Conservation (phyloP, 371 early-diverging fungal species). For the Saksenaea vasiformis region DNA sequence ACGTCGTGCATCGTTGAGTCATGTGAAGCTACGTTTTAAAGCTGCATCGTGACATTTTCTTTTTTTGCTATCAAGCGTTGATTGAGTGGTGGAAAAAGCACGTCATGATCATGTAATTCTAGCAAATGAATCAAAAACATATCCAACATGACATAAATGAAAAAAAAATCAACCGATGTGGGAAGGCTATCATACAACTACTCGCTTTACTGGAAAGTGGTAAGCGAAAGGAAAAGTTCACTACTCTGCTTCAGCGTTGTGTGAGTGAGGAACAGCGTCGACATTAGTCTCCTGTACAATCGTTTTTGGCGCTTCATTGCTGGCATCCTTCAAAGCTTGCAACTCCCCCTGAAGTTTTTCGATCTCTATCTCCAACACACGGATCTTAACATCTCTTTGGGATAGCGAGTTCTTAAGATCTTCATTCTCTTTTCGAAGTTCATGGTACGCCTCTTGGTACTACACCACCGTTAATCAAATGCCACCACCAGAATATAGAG, state of each 20-base stretch:
- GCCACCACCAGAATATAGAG: neutral
- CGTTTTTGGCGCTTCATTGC: neutral
- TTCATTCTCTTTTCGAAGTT: conserved; percentile 80
- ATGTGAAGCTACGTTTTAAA: too few species aligned
- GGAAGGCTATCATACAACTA: neutral
- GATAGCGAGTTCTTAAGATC: conserved; percentile 78
- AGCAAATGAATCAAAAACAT: too few species aligned
- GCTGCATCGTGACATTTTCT: too few species aligned
- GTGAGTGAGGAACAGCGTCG: neutral
- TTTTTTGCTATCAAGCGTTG: too few species aligned
- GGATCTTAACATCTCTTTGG: conserved; percentile 78
- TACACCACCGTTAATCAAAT: conserved; percentile 22
- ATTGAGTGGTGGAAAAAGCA: too few species aligned
- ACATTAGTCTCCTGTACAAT: neutral
- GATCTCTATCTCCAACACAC: conserved; percentile 75
- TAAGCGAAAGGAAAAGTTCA: neutral
- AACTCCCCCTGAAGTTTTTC: conserved; percentile 42
- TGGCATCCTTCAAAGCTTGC: neutral
- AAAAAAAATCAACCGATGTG: neutral
- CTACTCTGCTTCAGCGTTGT: neutral
- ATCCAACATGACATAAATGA: neutral
- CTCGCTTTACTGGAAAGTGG: neutral
- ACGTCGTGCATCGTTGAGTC: too few species aligned
- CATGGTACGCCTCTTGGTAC: conserved; percentile 78
- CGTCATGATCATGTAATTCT: too few species aligned